A percentile compares a stretch with the other conserved stretches of the same genome.
Evolutionary conservation across 2,329 filamentous ascomycete species (phyloP).

Genomic region (Diaporthe destruens): DNA sequence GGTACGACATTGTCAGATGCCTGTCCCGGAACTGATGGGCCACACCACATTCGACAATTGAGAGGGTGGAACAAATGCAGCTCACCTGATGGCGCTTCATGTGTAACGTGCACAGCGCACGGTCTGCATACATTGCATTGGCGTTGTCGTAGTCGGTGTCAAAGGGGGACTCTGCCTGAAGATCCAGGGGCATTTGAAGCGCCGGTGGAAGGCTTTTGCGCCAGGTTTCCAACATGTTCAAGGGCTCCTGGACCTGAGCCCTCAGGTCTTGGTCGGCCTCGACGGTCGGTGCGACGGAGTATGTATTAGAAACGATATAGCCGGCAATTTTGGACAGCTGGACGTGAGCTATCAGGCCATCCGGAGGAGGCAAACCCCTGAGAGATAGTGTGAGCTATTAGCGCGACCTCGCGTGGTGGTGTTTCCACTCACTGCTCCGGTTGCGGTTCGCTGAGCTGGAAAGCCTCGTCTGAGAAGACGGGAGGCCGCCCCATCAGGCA

Average conservation of each 20-base stretch:
- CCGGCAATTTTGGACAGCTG: constrained; percentile 61
- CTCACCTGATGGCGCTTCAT: constrained; percentile 61
- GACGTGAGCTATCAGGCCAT: constrained; percentile 60
- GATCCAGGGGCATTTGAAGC: constrained; percentile 53
- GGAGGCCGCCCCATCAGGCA: constrained; percentile 64
- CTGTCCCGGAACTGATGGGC: constrained; percentile 33
- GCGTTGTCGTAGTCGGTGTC: constrained; percentile 48
- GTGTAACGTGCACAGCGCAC: constrained; percentile 59
- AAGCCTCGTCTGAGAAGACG: constrained; percentile 60
- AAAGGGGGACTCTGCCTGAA: constrained; percentile 48
- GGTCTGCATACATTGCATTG: constrained; percentile 48
- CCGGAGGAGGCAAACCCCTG: constrained; percentile 58
- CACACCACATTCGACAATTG: neutral
- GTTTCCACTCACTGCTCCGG: constrained; percentile 55
- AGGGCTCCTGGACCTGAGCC: constrained; percentile 54
- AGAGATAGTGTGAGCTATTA: constrained; percentile 26
- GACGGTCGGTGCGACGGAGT: constrained; percentile 52
- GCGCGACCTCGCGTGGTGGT: neutral
- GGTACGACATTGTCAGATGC: constrained; percentile 32
- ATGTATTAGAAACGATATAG: constrained; percentile 62
- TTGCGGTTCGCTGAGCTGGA: constrained; percentile 57
- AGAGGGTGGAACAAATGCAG: neutral
- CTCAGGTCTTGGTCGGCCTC: constrained; percentile 2
- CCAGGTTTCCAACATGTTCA: constrained; percentile 57
- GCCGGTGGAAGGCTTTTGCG: constrained; percentile 44